Conservation (phyloP, 169 alveolate genomes). For the Plasmodium fragile region DNA sequence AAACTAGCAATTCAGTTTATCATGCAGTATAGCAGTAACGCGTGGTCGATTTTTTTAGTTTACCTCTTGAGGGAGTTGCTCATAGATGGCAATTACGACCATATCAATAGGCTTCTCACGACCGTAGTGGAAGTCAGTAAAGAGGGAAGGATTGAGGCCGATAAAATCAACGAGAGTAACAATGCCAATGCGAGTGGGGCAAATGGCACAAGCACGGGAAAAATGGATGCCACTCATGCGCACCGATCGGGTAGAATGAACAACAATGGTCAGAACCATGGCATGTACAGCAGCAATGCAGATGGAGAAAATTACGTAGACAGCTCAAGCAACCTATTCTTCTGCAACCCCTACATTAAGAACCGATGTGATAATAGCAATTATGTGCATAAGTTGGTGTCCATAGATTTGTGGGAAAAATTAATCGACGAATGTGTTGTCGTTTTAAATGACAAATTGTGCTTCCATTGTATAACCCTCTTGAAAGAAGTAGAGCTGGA, state of each 20-base stretch:
- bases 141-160: slow-evolving; percentile 63
- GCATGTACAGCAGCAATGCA: background rate
- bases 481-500: slow-evolving; percentile 66
- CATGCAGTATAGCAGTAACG: slow-evolving; percentile 72
- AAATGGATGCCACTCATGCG: background rate
- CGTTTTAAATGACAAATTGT: slow-evolving; percentile 42
- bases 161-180: slow-evolving; percentile 18
- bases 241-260: background rate
- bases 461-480: slow-evolving; percentile 51
- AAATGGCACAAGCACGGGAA: background rate
- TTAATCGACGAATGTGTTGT: slow-evolving; percentile 73
- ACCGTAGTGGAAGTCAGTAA: slow-evolving; percentile 69
- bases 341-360: slow-evolving; percentile 56
- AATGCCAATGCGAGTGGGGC: background rate
- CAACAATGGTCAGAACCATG: background rate
- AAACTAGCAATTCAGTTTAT: slow-evolving; percentile 64
- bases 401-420: slow-evolving; percentile 77
- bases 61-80: slow-evolving; percentile 52
- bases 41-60: slow-evolving; percentile 71
- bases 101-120: slow-evolving; percentile 47
- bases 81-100: slow-evolving; percentile 70
- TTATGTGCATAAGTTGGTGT: slow-evolving; percentile 64
- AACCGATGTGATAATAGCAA: slow-evolving; percentile 34
- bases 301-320: slow-evolving; percentile 33
- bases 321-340: slow-evolving; percentile 30